Percentiles rank a stretch among this genome's conserved stretches.
phyloP scores from a whole-genome alignment of 164 flowering plant genomes.

The Macadamia integrifolia region DNA sequence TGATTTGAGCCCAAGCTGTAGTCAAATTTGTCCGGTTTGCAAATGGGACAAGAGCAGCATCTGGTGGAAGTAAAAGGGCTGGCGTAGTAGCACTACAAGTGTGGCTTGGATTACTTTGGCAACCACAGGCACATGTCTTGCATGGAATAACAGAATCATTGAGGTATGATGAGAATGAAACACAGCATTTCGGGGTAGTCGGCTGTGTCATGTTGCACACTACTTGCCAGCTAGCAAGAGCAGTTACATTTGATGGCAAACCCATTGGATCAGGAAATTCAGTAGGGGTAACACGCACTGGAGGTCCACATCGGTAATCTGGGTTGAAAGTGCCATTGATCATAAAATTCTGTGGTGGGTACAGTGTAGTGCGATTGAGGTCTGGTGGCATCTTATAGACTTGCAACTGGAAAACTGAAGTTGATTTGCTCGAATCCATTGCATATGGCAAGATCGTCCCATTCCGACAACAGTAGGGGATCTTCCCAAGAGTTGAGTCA shows the following conservation, averaged over 20 bases:
- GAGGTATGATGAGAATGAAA: slow-evolving; percentile 37
- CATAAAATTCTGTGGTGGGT: slow-evolving; percentile 47
- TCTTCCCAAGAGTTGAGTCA: slow-evolving; percentile 40
- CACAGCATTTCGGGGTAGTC: slow-evolving; percentile 30
- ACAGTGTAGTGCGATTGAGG: slow-evolving; percentile 33
- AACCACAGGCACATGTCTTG: slow-evolving; percentile 59
- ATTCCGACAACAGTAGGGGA: slow-evolving; percentile 50
- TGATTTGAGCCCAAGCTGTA: slow-evolving; percentile 28
- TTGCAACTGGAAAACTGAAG: slow-evolving; percentile 39
- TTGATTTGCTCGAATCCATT: slow-evolving; percentile 49
- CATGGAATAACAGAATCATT: slow-evolving; percentile 46
- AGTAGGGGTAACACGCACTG: slow-evolving; percentile 47
- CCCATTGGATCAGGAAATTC: slow-evolving; percentile 39
- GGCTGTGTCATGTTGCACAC: slow-evolving; percentile 42
- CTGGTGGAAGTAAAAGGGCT: slow-evolving; percentile 38
- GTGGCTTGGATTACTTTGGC: slow-evolving; percentile 17
- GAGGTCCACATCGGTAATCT: slow-evolving; percentile 45
- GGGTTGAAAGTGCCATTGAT: slow-evolving; percentile 46
- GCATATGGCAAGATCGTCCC: slow-evolving; percentile 50
- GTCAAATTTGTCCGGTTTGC: slow-evolving; percentile 42
- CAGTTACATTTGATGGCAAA: slow-evolving; percentile 23
- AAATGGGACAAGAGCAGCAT: slow-evolving; percentile 47
- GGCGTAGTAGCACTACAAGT: slow-evolving; percentile 37
- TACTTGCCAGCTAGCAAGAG: slow-evolving; percentile 44
- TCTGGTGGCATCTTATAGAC: slow-evolving; percentile 65